Evolutionary conservation across 306 rosid species (phyloP), one percentile per base, ranked within the genome.

Genomic region (Dalbergia cochinchinensis): DNA sequence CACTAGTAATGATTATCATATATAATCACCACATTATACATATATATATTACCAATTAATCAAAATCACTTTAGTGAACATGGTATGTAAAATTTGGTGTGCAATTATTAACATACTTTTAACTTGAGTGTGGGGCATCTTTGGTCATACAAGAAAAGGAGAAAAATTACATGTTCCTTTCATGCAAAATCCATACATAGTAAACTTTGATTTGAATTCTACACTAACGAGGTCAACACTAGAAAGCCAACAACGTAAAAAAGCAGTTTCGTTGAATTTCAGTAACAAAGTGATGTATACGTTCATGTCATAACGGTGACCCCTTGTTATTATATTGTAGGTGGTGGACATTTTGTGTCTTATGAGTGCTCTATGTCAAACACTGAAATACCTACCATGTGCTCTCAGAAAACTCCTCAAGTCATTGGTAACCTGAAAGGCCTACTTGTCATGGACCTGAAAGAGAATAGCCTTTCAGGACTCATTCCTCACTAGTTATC

Each of bases 341-440:
- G 0, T 37, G 37, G 19, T 37, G 37, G 35, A 35, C 53, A 8
- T 42, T 41, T 59, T 37, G 39, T 55, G 66, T 39, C 22, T 3
- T 69, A 20, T 35, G 26, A 11, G 11, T 50, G n/a, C 20, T 50
- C 51, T 19, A 9, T 19, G 50, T 62, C 50, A 48, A 47, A 63
- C 5, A 7, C 60, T 31, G 48, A 45, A 75, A 42, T 62, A 16
- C 16, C 59, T 62, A 15, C 66, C 77, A 73, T 13, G 34, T 35
- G 4, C 13, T 55, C 16, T 34, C 80, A 34, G 47, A 73, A n/a
- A n/a, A n/a, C n/a, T n/a, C n/a, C n/a, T n/a, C 37, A 39, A 39
- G 31, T 33, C 70, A 75, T 82, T 61, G 85, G 72, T 39, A 82
- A 76, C 57, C 33, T 82, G 53, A 69, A 76, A 61, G 78, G 85